Percentiles rank a stretch among this genome's conserved stretches.
Evolutionary conservation across 768 basidiomycete species (phyloP).

Genomic region (Lyophyllum decastes): DNA sequence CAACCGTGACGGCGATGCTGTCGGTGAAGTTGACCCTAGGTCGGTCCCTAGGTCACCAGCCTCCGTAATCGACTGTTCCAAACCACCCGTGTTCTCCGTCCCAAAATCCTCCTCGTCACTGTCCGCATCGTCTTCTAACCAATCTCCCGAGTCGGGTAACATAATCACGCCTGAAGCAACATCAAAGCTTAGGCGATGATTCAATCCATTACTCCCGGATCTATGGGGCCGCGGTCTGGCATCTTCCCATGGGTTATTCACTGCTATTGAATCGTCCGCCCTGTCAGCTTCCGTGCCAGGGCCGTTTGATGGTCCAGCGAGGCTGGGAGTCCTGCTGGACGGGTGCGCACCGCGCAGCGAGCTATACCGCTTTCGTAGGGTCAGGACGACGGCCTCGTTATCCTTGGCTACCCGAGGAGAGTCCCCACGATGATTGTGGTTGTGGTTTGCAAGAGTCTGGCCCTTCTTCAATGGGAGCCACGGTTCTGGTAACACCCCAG

Average conservation of each 20-base stretch:
- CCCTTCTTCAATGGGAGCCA: conserved; percentile 93
- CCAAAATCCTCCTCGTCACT: conserved; percentile 50
- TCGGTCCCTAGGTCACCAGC: conserved; percentile 19
- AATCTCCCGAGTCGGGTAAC: conserved; percentile 74
- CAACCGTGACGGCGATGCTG: conserved; percentile 39
- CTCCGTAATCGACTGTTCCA: conserved; percentile 30
- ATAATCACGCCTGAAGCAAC: conserved; percentile 87
- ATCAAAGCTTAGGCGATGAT: conserved; percentile 80
- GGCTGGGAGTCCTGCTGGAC: conserved; percentile 13
- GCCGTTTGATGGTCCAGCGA: conserved; percentile 15
- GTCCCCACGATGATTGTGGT: conserved; percentile 44
- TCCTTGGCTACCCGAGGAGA: conserved; percentile 39
- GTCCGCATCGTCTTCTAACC: conserved; percentile 55
- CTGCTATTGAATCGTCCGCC: conserved; percentile 24
- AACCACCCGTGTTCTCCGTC: conserved; percentile 28
- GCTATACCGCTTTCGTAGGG: conserved; percentile 73
- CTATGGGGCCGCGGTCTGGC: conserved; percentile 27
- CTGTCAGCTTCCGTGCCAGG: conserved; percentile 7
- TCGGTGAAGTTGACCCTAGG: conserved; percentile 17
- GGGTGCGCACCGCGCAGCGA: conserved; percentile 38
- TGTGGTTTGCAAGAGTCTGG: conserved; percentile 72
- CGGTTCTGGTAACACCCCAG: conserved; percentile 89
- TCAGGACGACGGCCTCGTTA: conserved; percentile 76
- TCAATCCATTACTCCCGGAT: conserved; percentile 27
- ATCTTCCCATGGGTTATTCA: conserved; percentile 69